Percentiles rank a stretch among this genome's conserved stretches.
These are phyloP conservation scores for Dipodascopsis uninucleata DNA, from an alignment of 805 yeast species.

Conservation along the genomic window DNA sequence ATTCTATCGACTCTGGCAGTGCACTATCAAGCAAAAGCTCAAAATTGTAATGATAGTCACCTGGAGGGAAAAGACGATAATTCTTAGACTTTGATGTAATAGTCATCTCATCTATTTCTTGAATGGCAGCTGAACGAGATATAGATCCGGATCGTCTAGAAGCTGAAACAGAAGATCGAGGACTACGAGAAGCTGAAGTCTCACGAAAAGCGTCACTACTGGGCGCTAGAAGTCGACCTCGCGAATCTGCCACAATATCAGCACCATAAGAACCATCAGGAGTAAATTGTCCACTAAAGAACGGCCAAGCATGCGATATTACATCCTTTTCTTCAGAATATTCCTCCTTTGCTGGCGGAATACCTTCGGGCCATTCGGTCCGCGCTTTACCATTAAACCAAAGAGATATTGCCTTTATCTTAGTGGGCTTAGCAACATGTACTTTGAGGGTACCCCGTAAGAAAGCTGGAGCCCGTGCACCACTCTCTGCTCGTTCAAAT, in stretches of 20 bases:
- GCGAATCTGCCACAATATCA: conserved; percentile 34
- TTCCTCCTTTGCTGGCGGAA: conserved; percentile 78
- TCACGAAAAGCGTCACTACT: conserved; percentile 18
- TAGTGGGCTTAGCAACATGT: conserved; percentile 66
- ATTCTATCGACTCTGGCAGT: conserved; percentile 72
- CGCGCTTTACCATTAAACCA: conserved; percentile 63
- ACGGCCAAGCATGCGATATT: conserved; percentile 86
- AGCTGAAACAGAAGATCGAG: neutral
- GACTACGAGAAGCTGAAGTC: conserved; percentile 6
- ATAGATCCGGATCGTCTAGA: conserved; percentile 21
- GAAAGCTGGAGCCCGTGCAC: conserved; percentile 68
- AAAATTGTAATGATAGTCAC: conserved; percentile 88
- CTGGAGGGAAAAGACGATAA: conserved; percentile 63
- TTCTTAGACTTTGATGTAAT: conserved; percentile 33
- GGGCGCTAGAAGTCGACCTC: conserved; percentile 10
- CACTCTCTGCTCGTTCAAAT: conserved; percentile 60
- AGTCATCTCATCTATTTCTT: no score
- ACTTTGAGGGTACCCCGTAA: conserved; percentile 75
- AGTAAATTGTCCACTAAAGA: conserved; percentile 49
- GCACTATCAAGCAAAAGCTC: conserved; percentile 83
- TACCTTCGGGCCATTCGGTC: conserved; percentile 98
- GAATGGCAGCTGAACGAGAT: conserved; percentile 13
- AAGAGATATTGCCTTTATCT: conserved; percentile 60
- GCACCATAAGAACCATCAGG: conserved; percentile 44
- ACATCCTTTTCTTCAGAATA: conserved; percentile 62